phyloP scores from a whole-genome alignment of 306 rosid genomes.

The Ochetophila trinervis region DNA sequence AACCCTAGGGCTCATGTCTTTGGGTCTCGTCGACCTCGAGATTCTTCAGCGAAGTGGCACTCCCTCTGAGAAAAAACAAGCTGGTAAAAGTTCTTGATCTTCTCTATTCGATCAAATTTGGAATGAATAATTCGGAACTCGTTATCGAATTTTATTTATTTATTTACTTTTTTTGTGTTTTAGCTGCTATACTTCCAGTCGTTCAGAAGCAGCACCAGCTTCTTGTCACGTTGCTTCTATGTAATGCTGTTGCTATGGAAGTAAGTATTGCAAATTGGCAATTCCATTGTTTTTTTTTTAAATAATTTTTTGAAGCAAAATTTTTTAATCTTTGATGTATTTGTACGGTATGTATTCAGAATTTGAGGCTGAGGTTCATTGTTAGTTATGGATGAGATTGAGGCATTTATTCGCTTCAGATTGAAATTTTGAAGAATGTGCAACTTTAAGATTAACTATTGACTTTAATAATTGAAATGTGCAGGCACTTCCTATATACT shows the following conservation, averaged over 20 bases:
- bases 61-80: conserved; percentile 75
- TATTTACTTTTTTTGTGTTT: conserved; percentile 4
- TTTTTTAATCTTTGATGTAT: neutral
- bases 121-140: neutral
- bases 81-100: conserved; percentile 38
- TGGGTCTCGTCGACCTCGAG: conserved; percentile 92
- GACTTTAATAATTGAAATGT: conserved; percentile 36
- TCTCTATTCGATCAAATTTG: neutral
- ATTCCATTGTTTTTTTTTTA: neutral
- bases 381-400: neutral
- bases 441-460: conserved; percentile 16
- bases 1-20: conserved; percentile 97
- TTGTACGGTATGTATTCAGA: neutral
- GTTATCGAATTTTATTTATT: neutral
- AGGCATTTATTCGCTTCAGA: neutral
- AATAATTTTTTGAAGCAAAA: neutral
- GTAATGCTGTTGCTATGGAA: conserved; percentile 93
- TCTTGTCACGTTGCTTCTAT: conserved; percentile 87
- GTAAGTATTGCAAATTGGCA: conserved; percentile 33
- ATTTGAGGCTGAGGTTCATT: too few relatives aligned
- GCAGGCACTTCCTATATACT: conserved; percentile 93
- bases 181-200: conserved; percentile 85
- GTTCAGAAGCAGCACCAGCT: conserved; percentile 97
- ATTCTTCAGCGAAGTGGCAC: conserved; percentile 89
- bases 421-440: conserved; percentile 1